Evolutionary conservation across 192 early-diverging fungal genomes (phyloP), one percentile per base, ranked within the genome.

Genomic region (Backusella mclennaniae): DNA sequence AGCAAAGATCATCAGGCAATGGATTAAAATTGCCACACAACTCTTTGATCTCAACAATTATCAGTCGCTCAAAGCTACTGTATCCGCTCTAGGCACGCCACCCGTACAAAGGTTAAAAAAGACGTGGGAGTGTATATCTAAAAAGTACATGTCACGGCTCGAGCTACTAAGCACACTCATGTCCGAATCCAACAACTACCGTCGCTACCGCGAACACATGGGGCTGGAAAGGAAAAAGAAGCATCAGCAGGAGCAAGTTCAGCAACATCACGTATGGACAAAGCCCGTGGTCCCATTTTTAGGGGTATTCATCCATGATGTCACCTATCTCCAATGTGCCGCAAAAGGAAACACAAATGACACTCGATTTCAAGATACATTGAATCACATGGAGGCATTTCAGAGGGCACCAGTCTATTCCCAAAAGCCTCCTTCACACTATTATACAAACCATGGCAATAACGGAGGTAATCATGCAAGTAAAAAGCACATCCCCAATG

Each of bases 221-320:
- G 78, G 74, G 12, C 17, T 77, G 31, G 15, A 73, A 35, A 29
- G 41, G 29, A 73, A 74, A 23, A 41, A 52, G 38, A 83, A 74
- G 73, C 66, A 67, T 21, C 77, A 80, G 15, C 21, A 63, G 21
- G 2, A 26, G 12, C 23, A 56, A 9, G n/a, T 23, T n/a, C 52
- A 29, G 8, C 56, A 59, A 21, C 56, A 63, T 14, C 56, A 63
- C n/a, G 23, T 63, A 63, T 63, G 56, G 56, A 63, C 56, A 63
- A 78, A 88, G 53, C 91, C 93, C 0, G 85, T 86, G 41, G 87
- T 94, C 5, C 93, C 93, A 0, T 95, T 91, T 82, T 73, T 95
- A 26, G 93, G 93, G 12, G 84, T 92, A 0, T 89, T 93, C 77
- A 88, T 94, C 14, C 91, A 93, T 82, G 93, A 95, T 69, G 85